phyloP scores from a whole-genome alignment of 2,329 filamentous ascomycete genomes.

The Aspergillus sp. region DNA sequence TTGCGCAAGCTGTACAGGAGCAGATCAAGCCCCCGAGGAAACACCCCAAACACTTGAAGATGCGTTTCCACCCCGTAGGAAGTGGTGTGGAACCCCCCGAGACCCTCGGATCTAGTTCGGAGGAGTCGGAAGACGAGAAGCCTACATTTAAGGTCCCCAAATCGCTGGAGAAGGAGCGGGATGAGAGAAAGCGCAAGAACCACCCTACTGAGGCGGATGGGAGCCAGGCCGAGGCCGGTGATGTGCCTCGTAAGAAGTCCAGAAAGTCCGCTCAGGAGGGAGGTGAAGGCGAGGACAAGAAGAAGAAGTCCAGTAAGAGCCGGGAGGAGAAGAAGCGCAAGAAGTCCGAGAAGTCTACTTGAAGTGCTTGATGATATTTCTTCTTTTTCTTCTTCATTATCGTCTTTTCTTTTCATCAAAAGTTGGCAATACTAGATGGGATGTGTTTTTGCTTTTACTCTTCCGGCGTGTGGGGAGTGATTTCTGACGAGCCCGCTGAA shows the following conservation, averaged over 20 bases:
- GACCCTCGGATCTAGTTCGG: constrained; percentile 39
- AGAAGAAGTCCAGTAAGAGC: constrained; percentile 38
- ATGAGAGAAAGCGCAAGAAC: constrained; percentile 43
- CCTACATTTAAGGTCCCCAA: constrained; percentile 35
- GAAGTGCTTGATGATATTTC: constrained; percentile 23
- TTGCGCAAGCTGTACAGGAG: constrained; percentile 28
- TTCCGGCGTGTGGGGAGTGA: constrained; percentile 38
- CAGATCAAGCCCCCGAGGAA: constrained; percentile 39
- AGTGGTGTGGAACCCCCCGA: constrained; percentile 34
- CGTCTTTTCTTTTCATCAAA: constrained; percentile 10
- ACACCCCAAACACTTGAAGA: constrained; percentile 47
- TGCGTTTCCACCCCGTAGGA: constrained; percentile 49
- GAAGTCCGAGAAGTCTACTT: constrained; percentile 36
- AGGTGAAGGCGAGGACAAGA: constrained; percentile 30
- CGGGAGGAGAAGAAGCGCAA: constrained; percentile 45
- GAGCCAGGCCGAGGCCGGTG: constrained; percentile 24
- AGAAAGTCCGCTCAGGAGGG: constrained; percentile 37
- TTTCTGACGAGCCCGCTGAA: constrained; percentile 16
- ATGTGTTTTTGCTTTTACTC: constrained; percentile 34
- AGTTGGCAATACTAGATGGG: constrained; percentile 21
- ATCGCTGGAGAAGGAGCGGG: constrained; percentile 26
- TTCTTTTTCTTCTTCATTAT: background rate
- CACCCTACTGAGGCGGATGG: constrained; percentile 33
- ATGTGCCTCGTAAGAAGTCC: constrained; percentile 41
- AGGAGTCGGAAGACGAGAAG: constrained; percentile 39